A percentile compares a stretch with the other conserved stretches of the same genome.
phyloP scores from a whole-genome alignment of 208 protist genomes.

The Herpetomonas samuelpessoai region DNA sequence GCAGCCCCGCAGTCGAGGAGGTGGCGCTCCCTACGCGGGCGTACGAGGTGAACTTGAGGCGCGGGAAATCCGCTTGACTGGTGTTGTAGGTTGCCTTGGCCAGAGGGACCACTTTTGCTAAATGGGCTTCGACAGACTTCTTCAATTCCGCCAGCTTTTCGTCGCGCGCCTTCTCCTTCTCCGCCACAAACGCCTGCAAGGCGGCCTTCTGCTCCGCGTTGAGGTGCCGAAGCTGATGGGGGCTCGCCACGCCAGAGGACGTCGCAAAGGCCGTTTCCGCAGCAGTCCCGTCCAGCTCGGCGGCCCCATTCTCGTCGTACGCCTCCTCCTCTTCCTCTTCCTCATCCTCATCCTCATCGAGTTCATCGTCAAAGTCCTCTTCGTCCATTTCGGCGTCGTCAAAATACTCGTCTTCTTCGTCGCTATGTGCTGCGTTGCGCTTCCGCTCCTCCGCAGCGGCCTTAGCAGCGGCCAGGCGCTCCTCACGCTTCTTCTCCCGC shows the following conservation, averaged over 20 bases:
- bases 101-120: constrained; percentile 24
- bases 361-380: constrained; percentile 20
- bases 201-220: constrained; percentile 46
- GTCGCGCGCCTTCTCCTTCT: constrained; percentile 47
- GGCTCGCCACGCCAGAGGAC: constrained; percentile 1
- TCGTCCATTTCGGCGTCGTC: constrained; percentile 26
- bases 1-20: constrained; percentile 31
- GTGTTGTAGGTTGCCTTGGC: constrained; percentile 47
- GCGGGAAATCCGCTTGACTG: constrained; percentile 44
- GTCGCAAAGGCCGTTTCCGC: no score
- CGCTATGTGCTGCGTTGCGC: constrained; percentile 23
- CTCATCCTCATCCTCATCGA: constrained; percentile 31
- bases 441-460: constrained; percentile 23
- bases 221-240: constrained; percentile 30
- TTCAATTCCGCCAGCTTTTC: constrained; percentile 30
- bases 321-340: constrained; percentile 28
- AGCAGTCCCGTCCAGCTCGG: constrained; percentile 14
- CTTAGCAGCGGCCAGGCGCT: constrained; percentile 20
- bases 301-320: constrained; percentile 20
- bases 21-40: constrained; percentile 19
- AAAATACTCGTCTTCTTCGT: constrained; percentile 19
- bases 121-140: constrained; percentile 25
- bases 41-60: constrained; percentile 47
- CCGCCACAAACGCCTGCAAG: constrained; percentile 29
- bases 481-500: constrained; percentile 34